phyloP scores from a whole-genome alignment of 2,329 filamentous ascomycete genomes.

The Fusarium guadeloupense region DNA sequence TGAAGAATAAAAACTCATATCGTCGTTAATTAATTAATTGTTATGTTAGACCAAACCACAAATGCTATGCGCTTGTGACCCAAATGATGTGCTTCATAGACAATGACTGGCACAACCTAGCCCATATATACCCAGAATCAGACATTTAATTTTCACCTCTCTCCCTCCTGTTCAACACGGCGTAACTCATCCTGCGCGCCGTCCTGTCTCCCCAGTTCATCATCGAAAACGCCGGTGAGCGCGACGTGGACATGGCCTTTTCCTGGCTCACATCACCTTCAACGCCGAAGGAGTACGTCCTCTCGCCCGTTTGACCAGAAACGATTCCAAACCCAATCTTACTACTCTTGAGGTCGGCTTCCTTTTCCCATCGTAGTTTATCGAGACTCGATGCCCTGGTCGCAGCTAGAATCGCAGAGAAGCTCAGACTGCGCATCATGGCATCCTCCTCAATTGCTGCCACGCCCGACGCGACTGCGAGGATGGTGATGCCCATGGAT shows the following conservation, averaged over 20 bases:
- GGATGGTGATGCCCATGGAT: slow-evolving; percentile 35
- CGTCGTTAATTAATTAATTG: slow-evolving; percentile 21
- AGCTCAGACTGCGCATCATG: slow-evolving; percentile 37
- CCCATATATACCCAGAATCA: not conserved
- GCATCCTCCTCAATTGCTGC: slow-evolving; percentile 38
- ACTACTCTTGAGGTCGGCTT: slow-evolving; percentile 23
- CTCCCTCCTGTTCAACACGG: slow-evolving; percentile 27
- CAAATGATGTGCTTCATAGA: not conserved
- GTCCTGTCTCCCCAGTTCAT: slow-evolving; percentile 36
- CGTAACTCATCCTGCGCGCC: slow-evolving; percentile 36
- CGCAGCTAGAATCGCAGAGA: slow-evolving; percentile 41
- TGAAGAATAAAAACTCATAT: slow-evolving; percentile 2
- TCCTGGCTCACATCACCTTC: slow-evolving; percentile 42
- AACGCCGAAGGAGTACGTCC: slow-evolving; percentile 37
- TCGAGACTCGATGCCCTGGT: slow-evolving; percentile 38
- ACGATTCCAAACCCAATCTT: slow-evolving; percentile 41
- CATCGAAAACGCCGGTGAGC: slow-evolving; percentile 36
- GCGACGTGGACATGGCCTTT: slow-evolving; percentile 25
- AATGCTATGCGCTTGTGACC: slow-evolving; percentile 21
- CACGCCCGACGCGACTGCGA: slow-evolving; percentile 30
- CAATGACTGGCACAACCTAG: not conserved
- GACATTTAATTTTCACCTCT: slow-evolving; percentile 5
- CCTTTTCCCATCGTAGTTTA: slow-evolving; percentile 36
- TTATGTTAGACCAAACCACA: slow-evolving; percentile 1
- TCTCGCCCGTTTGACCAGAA: slow-evolving; percentile 32